These are phyloP conservation scores for Fusarium decemcellulare DNA, from an alignment of 2,329 filamentous ascomycete species.

Conservation along the genomic window DNA sequence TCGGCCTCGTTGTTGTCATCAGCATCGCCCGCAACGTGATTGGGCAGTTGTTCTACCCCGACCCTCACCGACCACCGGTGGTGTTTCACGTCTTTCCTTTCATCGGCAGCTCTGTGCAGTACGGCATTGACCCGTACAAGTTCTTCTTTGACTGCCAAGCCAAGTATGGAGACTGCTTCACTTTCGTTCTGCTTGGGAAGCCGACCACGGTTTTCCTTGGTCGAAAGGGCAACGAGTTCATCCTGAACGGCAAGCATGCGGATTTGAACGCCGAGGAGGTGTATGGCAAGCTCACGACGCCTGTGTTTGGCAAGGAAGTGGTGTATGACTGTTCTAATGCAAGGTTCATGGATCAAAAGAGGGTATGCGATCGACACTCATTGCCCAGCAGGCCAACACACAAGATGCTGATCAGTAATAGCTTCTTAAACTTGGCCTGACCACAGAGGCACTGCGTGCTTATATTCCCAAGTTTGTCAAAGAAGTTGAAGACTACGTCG, in stretches of 20 bases:
- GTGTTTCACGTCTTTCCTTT: conserved; percentile 87
- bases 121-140: conserved; percentile 91
- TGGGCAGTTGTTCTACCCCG: conserved; percentile 83
- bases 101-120: conserved; percentile 90
- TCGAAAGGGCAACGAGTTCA: conserved; percentile 88
- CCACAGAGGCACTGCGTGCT: conserved; percentile 76
- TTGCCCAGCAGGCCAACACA: not conserved
- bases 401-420: conserved; percentile 36
- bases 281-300: conserved; percentile 81
- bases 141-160: conserved; percentile 84
- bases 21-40: conserved; percentile 83
- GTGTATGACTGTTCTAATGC: conserved; percentile 92
- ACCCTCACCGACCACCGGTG: conserved; percentile 83
- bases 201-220: conserved; percentile 89
- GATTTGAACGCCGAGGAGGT: conserved; percentile 93
- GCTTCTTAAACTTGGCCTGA: conserved; percentile 86
- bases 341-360: conserved; percentile 96
- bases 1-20: conserved; percentile 61
- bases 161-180: conserved; percentile 92
- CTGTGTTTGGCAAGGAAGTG: conserved; percentile 85
- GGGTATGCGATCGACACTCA: conserved; percentile 65
- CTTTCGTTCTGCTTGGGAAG: conserved; percentile 87
- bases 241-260: conserved; percentile 89
- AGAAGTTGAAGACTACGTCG: conserved; percentile 81
- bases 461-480: conserved; percentile 85